phyloP scores from a whole-genome alignment of 192 early-diverging fungal species.

The Chytriomyces hyalinus region DNA sequence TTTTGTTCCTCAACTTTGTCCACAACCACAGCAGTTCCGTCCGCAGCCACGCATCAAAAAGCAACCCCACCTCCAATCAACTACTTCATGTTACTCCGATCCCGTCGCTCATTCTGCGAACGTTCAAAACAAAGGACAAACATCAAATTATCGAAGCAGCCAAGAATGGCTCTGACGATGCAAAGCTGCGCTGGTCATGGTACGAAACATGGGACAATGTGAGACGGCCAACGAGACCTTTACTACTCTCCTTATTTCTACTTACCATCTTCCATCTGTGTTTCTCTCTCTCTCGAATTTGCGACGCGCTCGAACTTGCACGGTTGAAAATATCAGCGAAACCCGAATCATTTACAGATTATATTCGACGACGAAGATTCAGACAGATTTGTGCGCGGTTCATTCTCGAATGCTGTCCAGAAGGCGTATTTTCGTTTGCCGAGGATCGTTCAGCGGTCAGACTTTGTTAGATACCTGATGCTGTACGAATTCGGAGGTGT shows the following conservation, averaged over 20 bases:
- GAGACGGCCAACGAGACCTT: neutral
- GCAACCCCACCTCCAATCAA: neutral
- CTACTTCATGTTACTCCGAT: neutral
- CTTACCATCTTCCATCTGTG: neutral
- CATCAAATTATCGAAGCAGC: neutral
- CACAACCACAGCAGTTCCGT: neutral
- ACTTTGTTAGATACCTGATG: constrained; percentile 42
- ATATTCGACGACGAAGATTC: neutral
- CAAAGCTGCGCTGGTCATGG: neutral
- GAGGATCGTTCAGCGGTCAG: constrained; percentile 31
- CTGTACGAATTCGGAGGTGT: constrained; percentile 42
- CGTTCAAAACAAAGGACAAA: neutral
- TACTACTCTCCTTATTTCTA: neutral
- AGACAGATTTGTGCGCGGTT: neutral
- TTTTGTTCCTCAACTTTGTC: neutral
- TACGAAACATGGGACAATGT: neutral
- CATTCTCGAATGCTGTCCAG: neutral
- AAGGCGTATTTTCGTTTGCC: constrained; percentile 21
- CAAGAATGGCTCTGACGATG: neutral
- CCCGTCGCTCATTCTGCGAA: neutral
- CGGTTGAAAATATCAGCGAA: neutral
- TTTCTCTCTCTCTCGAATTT: neutral
- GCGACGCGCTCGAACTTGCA: too few species aligned
- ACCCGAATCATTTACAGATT: neutral
- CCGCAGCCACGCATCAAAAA: neutral